Conservation (phyloP, 805 yeast species). For the Danielozyma ontarioensis region DNA sequence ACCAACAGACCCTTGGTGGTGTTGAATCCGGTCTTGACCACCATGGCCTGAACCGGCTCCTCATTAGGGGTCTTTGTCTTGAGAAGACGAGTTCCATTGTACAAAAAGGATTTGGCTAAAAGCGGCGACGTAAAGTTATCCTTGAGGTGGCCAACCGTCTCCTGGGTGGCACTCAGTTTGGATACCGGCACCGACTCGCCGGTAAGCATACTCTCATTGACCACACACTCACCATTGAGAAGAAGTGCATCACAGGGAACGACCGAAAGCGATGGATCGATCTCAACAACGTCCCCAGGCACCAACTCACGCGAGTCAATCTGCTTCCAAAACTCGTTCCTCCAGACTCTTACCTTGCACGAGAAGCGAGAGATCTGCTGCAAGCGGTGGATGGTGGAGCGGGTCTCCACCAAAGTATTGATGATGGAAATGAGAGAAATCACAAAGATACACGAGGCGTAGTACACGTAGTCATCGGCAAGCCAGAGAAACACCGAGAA, state of each 20-base stretch:
- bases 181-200: slow-evolving; percentile 98
- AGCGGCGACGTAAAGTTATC: slow-evolving; percentile 59
- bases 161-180: slow-evolving; percentile 62
- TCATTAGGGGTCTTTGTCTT: slow-evolving; percentile 71
- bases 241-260: slow-evolving; percentile 90
- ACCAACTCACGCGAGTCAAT: slow-evolving; percentile 73
- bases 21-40: slow-evolving; percentile 83
- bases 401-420: slow-evolving; percentile 84
- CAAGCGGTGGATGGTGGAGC: slow-evolving; percentile 63
- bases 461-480: slow-evolving; percentile 86
- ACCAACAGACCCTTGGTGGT: slow-evolving; percentile 94
- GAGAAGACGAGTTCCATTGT: slow-evolving; percentile 84
- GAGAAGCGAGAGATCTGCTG: slow-evolving; percentile 66
- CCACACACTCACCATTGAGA: slow-evolving; percentile 87
- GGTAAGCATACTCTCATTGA: slow-evolving; percentile 97
- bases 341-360: slow-evolving; percentile 84
- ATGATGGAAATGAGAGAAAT: slow-evolving; percentile 78
- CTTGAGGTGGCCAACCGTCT: slow-evolving; percentile 51
- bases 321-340: slow-evolving; percentile 91
- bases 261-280: slow-evolving; percentile 69
- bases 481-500: slow-evolving; percentile 91
- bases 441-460: slow-evolving; percentile 85
- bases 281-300: slow-evolving; percentile 94
- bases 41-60: slow-evolving; percentile 83
- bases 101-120: slow-evolving; percentile 73